Evolutionary conservation across 768 basidiomycete species (phyloP).

Genomic region (Boletus coccyginus): DNA sequence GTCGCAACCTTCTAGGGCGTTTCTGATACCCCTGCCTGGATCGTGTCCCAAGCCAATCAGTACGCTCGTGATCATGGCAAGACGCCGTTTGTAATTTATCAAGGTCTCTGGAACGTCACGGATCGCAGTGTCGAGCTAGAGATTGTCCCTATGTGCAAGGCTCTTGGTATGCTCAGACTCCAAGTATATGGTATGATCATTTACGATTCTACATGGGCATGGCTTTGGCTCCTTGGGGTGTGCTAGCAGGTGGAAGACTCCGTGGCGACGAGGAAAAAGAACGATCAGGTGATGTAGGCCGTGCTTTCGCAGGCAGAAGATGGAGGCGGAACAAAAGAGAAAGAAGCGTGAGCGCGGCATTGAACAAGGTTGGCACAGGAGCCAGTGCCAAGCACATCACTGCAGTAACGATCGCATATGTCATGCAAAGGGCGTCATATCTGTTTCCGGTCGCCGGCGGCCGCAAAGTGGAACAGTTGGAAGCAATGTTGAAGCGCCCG

Average conservation of each 20-base stretch:
- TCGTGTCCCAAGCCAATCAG: too few relatives aligned
- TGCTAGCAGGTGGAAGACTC: slow-evolving; percentile 28
- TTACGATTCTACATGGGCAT: slow-evolving; percentile 22
- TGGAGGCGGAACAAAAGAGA: slow-evolving; percentile 38
- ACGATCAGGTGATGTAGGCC: slow-evolving; percentile 39
- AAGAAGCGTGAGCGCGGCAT: slow-evolving; percentile 30
- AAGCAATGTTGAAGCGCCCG: slow-evolving; percentile 49
- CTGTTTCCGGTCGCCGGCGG: slow-evolving; percentile 54
- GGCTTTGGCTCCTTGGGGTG: slow-evolving; percentile 38
- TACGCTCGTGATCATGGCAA: too few relatives aligned
- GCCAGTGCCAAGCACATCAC: slow-evolving; percentile 42
- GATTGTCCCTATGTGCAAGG: too few relatives aligned
- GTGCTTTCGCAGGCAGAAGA: slow-evolving; percentile 13
- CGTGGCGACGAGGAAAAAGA: slow-evolving; percentile 31
- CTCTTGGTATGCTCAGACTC: too few relatives aligned
- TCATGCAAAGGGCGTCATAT: slow-evolving; percentile 48
- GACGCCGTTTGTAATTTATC: too few relatives aligned
- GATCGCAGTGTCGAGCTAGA: too few relatives aligned
- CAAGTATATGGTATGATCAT: too few relatives aligned
- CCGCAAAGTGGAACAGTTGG: slow-evolving; percentile 50
- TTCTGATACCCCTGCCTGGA: too few relatives aligned
- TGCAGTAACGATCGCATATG: slow-evolving; percentile 44
- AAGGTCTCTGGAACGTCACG: too few relatives aligned
- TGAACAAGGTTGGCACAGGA: slow-evolving; percentile 40
- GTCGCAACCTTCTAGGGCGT: too few relatives aligned